Conservation (phyloP, 148 eudicot genomes). For the Gaultheria prostrata region DNA sequence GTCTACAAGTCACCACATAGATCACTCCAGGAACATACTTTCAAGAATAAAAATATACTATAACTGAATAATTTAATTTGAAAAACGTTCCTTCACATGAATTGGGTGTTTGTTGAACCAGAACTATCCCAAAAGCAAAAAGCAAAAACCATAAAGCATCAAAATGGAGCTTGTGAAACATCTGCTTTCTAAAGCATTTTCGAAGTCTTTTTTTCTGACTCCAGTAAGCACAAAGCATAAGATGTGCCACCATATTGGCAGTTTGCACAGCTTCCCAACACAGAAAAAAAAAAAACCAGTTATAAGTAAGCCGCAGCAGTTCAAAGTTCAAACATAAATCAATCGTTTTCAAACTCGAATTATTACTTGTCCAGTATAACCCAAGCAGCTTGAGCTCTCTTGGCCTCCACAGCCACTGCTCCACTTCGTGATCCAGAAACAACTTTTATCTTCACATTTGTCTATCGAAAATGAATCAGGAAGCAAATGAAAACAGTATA, state of each 20-base stretch:
- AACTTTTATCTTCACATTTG: conserved; percentile 86
- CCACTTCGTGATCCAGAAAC: conserved; percentile 73
- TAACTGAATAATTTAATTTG: not conserved
- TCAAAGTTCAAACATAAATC: not conserved
- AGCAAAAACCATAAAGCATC: not conserved
- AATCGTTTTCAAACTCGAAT: not conserved
- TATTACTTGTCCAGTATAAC: conserved; percentile 88
- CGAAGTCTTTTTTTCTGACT: not conserved
- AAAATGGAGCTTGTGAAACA: not conserved
- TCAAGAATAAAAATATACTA: conserved; percentile 1
- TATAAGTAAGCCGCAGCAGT: not conserved
- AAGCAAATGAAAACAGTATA: not conserved
- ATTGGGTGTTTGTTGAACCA: not conserved
- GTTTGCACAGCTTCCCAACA: not conserved
- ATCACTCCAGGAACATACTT: not conserved
- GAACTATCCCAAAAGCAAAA: not conserved
- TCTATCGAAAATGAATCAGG: conserved; percentile 31
- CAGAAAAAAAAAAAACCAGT: not conserved
- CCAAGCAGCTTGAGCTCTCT: conserved; percentile 74
- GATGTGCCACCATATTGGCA: not conserved
- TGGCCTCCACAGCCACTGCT: conserved; percentile 86
- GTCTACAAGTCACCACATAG: conserved; percentile 33
- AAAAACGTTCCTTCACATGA: not conserved
- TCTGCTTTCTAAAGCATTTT: not conserved
- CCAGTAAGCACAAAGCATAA: not conserved